These are phyloP conservation scores for Hyaloperonospora brassicae DNA, from an alignment of 352 stramenopile species.

Conservation along the genomic window DNA sequence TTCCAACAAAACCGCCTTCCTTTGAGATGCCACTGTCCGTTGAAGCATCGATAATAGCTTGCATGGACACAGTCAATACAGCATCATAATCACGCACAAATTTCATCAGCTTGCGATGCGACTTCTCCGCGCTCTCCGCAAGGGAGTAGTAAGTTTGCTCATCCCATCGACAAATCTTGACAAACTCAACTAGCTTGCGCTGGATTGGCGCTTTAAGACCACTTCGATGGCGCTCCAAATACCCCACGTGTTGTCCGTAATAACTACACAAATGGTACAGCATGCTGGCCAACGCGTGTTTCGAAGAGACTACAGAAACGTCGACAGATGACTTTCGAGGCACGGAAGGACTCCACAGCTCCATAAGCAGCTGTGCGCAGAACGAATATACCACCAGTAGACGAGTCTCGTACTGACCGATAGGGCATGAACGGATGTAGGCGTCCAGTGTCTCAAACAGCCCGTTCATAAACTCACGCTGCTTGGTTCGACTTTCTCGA, in stretches of 20 bases:
- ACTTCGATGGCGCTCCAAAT: conserved; percentile 75
- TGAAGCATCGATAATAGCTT: conserved; percentile 85
- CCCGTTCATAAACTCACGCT: conserved; percentile 60
- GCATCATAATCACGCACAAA: conserved; percentile 90
- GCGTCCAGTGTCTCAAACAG: conserved; percentile 88
- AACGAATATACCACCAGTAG: conserved; percentile 87
- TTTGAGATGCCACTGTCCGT: conserved; percentile 77
- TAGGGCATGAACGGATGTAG: conserved; percentile 83
- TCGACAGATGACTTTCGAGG: conserved; percentile 6
- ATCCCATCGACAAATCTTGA: conserved; percentile 98
- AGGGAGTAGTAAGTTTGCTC: conserved; percentile 99
- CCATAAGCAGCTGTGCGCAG: conserved; percentile 77
- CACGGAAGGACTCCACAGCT: conserved; percentile 39
- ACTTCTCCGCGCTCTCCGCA: conserved; percentile 95
- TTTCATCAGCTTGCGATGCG: conserved; percentile 97
- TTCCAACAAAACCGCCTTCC: conserved; percentile 69
- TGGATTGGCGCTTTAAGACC: conserved; percentile 91
- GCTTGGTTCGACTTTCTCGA: conserved; percentile 26
- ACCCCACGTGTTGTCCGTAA: conserved; percentile 89
- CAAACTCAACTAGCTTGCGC: conserved; percentile 95
- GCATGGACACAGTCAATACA: conserved; percentile 71
- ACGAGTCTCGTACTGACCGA: conserved; percentile 89
- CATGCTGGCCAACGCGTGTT: conserved; percentile 76
- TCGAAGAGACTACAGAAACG: conserved; percentile 18
- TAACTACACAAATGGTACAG: conserved; percentile 92